Evolutionary conservation across 805 yeast species (phyloP).

Genomic region (Candida easanensis): DNA sequence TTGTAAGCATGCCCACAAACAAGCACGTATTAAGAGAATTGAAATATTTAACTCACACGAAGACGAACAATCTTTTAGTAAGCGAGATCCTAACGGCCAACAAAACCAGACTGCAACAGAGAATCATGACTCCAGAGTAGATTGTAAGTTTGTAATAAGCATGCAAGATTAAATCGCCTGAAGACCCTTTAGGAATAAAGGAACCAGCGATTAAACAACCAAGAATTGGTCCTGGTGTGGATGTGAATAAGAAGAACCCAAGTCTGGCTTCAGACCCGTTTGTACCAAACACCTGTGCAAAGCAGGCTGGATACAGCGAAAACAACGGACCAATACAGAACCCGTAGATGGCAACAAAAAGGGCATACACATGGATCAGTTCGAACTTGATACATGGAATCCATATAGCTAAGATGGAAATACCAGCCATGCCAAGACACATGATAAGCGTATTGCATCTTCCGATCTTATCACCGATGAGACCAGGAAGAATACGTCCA

Average conservation of each 20-base stretch:
- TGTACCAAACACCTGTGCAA: constrained; percentile 24
- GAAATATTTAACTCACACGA: constrained; percentile 10
- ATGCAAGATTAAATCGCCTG: constrained; percentile 7
- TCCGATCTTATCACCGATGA: constrained; percentile 21
- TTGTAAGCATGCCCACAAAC: no score
- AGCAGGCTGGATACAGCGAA: constrained; percentile 24
- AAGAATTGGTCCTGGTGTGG: constrained; percentile 24
- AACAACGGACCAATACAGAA: constrained; percentile 22
- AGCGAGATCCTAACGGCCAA: constrained; percentile 16
- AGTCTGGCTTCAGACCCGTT: constrained; percentile 19
- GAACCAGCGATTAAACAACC: constrained; percentile 26
- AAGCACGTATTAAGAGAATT: no score
- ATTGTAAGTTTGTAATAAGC: constrained; percentile 17
- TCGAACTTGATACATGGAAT: constrained; percentile 17
- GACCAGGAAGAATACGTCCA: constrained; percentile 25
- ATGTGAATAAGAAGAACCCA: constrained; percentile 17
- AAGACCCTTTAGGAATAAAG: constrained; percentile 19
- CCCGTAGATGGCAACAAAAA: constrained; percentile 21
- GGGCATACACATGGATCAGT: constrained; percentile 10
- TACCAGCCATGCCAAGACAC: constrained; percentile 11
- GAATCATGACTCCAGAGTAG: constrained; percentile 21
- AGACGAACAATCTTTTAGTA: constrained; percentile 13
- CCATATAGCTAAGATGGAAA: constrained; percentile 19
- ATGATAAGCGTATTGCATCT: constrained; percentile 18
- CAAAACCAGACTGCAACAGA: constrained; percentile 9